Evolutionary conservation across 176 grass and related monocot species (phyloP).

Genomic region (Paspalum vaginatum): DNA sequence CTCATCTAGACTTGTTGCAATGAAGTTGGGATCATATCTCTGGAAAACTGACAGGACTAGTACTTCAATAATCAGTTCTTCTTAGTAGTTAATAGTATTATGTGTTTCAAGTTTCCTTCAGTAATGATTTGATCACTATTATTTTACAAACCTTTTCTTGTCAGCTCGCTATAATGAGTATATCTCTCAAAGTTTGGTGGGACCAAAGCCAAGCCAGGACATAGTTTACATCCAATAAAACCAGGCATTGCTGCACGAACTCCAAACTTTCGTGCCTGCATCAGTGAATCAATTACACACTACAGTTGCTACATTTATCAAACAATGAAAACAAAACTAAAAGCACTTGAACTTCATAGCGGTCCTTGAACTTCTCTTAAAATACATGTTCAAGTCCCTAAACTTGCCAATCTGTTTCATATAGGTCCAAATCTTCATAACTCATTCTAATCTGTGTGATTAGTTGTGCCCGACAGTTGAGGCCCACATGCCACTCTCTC

Average conservation of each 20-base stretch:
- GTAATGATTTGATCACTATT: slow-evolving; percentile 8
- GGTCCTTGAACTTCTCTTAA: too few species aligned
- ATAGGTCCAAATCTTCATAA: too few species aligned
- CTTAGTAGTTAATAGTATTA: background rate
- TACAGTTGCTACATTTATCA: slow-evolving; percentile 1
- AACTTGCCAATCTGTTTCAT: too few species aligned
- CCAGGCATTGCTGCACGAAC: slow-evolving; percentile 99
- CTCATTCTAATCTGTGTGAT: too few species aligned
- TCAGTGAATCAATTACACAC: slow-evolving; percentile 35
- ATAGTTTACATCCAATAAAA: slow-evolving; percentile 94
- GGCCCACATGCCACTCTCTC: too few species aligned
- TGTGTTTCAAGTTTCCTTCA: slow-evolving; percentile 29
- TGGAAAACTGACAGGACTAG: slow-evolving; percentile 63
- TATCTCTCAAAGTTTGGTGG: slow-evolving; percentile 91
- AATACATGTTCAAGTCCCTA: too few species aligned
- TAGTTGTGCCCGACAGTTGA: too few species aligned
- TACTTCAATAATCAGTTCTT: slow-evolving; percentile 35
- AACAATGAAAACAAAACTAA: background rate
- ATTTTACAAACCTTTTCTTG: slow-evolving; percentile 78
- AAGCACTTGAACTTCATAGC: background rate
- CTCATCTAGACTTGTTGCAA: slow-evolving; percentile 92
- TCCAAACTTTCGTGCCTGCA: slow-evolving; percentile 87
- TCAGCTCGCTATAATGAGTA: slow-evolving; percentile 80
- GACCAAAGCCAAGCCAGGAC: slow-evolving; percentile 91
- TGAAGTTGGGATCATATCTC: slow-evolving; percentile 81